Conservation (phyloP, 768 basidiomycete genomes). For the Auricularia heimuer region DNA sequence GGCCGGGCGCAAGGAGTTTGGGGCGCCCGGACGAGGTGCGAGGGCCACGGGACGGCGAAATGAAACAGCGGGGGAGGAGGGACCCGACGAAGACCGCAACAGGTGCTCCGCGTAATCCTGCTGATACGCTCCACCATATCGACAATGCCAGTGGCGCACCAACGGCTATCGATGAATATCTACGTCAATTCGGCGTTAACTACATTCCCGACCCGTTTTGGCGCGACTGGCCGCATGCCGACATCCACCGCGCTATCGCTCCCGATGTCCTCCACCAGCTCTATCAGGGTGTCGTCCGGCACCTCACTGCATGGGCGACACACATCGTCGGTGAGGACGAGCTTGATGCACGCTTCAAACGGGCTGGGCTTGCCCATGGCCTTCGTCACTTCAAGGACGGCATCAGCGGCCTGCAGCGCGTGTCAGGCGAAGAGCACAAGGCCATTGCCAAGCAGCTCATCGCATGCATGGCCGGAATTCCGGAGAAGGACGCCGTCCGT, state of each 20-base stretch:
- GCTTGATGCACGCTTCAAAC: conserved; percentile 7
- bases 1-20: too few species aligned
- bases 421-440: conserved; percentile 9
- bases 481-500: background rate
- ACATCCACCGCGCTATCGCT: conserved; percentile 11
- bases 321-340: background rate
- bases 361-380: conserved; percentile 4
- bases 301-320: conserved; percentile 5
- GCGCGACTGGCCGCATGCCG: conserved; percentile 3
- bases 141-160: background rate
- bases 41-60: too few species aligned
- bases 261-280: conserved; percentile 16
- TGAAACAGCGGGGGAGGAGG: too few species aligned
- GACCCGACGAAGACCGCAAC: too few species aligned
- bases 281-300: conserved; percentile 9
- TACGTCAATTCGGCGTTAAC: too few species aligned
- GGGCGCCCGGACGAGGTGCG: too few species aligned
- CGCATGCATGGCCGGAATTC: background rate
- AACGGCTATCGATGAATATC: background rate
- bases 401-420: conserved; percentile 5
- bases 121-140: background rate
- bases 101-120: background rate
- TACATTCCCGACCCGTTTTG: conserved; percentile 11
- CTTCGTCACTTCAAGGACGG: conserved; percentile 10
- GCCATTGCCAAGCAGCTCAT: conserved; percentile 5